A percentile compares a stretch with the other conserved stretches of the same genome.
These are phyloP conservation scores for Paxillus ammoniavirescens DNA, from an alignment of 768 basidiomycete species.

Conservation along the genomic window DNA sequence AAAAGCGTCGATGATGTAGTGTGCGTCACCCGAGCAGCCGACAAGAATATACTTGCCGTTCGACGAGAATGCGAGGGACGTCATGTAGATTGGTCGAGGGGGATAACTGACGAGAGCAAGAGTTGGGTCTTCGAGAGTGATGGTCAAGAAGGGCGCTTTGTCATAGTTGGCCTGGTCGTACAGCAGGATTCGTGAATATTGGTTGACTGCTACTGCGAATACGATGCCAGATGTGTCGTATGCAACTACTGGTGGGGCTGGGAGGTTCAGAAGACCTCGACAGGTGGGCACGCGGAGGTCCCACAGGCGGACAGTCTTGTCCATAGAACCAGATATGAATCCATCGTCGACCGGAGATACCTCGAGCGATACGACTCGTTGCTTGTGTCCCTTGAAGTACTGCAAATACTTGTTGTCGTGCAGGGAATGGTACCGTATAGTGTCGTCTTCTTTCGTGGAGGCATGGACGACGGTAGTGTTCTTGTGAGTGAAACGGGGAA, in stretches of 20 bases:
- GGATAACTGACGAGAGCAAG: conserved; percentile 76
- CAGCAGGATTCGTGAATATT: conserved; percentile 76
- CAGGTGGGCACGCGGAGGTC: conserved; percentile 81
- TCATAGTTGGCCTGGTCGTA: conserved; percentile 88
- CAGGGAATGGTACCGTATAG: conserved; percentile 89
- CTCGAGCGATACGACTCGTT: conserved; percentile 83
- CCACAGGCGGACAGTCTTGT: conserved; percentile 96
- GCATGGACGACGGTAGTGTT: conserved; percentile 82
- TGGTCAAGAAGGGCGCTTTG: conserved; percentile 87
- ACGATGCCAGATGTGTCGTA: conserved; percentile 83
- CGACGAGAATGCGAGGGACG: conserved; percentile 85
- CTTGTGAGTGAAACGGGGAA: conserved; percentile 94
- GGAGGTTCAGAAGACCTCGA: conserved; percentile 75
- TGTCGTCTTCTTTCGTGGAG: conserved; percentile 94
- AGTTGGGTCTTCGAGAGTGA: conserved; percentile 80
- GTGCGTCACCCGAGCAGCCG: conserved; percentile 89
- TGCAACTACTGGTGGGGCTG: conserved; percentile 73
- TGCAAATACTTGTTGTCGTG: conserved; percentile 96
- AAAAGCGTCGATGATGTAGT: conserved; percentile 92
- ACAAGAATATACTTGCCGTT: conserved; percentile 89
- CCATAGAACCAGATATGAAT: conserved; percentile 92
- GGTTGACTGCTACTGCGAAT: conserved; percentile 84
- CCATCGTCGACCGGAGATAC: conserved; percentile 92
- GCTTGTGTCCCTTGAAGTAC: conserved; percentile 95
- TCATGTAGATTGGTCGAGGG: conserved; percentile 86